phyloP scores from a whole-genome alignment of 108 stramenopile genomes.

The Cyclotella atomus region DNA sequence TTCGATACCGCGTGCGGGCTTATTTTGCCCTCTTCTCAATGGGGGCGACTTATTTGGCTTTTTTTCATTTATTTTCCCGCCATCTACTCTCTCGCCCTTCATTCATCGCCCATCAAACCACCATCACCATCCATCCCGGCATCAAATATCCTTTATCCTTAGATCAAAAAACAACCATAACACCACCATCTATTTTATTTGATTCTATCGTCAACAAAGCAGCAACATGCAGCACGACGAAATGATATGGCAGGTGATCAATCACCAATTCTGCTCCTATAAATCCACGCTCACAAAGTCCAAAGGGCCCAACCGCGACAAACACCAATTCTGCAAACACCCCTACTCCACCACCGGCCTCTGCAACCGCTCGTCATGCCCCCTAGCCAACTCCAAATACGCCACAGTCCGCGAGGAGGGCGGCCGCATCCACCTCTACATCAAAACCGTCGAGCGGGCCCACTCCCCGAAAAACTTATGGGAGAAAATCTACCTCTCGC shows the following conservation, averaged over 20 bases:
- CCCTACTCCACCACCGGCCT: slow-evolving; percentile 96
- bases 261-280: slow-evolving; percentile 97
- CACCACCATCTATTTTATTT: too few species aligned
- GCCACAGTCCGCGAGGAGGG: slow-evolving; percentile 97
- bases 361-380: slow-evolving; percentile 95
- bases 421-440: slow-evolving; percentile 89
- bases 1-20: slow-evolving; percentile 62
- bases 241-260: slow-evolving; percentile 98
- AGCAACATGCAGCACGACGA: slow-evolving; percentile 93
- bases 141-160: too few species aligned
- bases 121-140: too few species aligned
- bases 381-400: slow-evolving; percentile 96
- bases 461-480: slow-evolving; percentile 97
- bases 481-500: slow-evolving; percentile 93
- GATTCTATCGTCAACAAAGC: too few species aligned
- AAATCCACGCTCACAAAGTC: slow-evolving; percentile 85
- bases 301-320: slow-evolving; percentile 72
- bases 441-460: slow-evolving; percentile 97
- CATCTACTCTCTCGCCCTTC: too few species aligned
- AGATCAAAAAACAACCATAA: neutral
- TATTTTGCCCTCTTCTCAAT: too few species aligned
- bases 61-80: too few species aligned
- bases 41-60: too few species aligned
- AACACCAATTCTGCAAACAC: slow-evolving; percentile 95
- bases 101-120: too few species aligned